Base-by-base conservation (phyloP, 2,329 filamentous ascomycete species). In the Apiospora marii region DNA sequence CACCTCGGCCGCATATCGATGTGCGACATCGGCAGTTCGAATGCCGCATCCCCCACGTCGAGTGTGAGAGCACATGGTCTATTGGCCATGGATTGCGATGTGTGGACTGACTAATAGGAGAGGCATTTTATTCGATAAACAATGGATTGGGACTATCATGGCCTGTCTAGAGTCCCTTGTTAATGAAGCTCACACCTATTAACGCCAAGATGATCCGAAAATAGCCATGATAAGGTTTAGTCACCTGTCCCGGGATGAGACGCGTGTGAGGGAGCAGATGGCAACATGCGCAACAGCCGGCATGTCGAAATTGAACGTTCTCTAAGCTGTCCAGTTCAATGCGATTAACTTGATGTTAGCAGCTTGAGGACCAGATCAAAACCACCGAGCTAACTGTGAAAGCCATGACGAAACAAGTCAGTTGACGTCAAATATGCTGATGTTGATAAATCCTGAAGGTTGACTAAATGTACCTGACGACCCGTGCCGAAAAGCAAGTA, bases 381-480 rank as follows among this genome's bases (percentile, higher is more conserved):
- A 30, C 19, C 22, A 10, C 37, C 37, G 10, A 61, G 16, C 30
- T 22, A 16, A 30, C 34, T 19, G 53, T 37, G 53, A 22, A 4
- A 30, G 53, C 53, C 53, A 61, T 12, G 30, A 19, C 34, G 53
- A 61, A 61, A 61, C 53, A 6, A 61, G 53, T 61, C 53, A 37
- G 53, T n/a, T 34, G 53, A 37, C 53, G 22, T 14, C 16, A 61
- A 7, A 30, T 12, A 53, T 30, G n/a, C 16, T 44, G 46, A 7
- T n/a, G 46, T 30, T 37, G 30, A 37, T 22, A 37, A 27, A 19
- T 37, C 30, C 12, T 30, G 27, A 4, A 30, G 46, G 10, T 3
- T n/a, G 16, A n/a, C 13, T 22, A 22, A 4, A 49, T 8, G 8
- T 61, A 37, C 34, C 37, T 19, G 27, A 30, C 30, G 53, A 37